Evolutionary conservation across 495 filamentous ascomycete genomes (phyloP).

Genomic region (Hypoxylon lenormandii): DNA sequence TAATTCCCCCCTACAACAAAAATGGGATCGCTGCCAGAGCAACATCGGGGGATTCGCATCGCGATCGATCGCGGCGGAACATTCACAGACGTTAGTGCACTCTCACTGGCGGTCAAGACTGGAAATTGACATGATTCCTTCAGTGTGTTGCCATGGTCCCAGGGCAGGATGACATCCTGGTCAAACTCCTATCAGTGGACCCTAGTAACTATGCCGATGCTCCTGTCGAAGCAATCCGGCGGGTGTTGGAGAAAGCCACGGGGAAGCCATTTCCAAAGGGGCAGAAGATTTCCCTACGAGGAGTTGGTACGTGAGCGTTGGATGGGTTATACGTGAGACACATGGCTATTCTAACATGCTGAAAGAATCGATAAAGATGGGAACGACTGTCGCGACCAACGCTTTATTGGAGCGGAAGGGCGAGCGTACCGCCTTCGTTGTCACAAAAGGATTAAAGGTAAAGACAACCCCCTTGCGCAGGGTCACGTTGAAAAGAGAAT

Average conservation of each 20-base stretch:
- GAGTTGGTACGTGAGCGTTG: constrained; percentile 64
- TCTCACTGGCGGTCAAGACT: not conserved
- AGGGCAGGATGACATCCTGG: constrained; percentile 52
- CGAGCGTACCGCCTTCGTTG: constrained; percentile 88
- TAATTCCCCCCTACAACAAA: not conserved
- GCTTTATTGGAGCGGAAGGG: constrained; percentile 92
- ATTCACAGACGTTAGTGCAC: not conserved
- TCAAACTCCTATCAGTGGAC: constrained; percentile 92
- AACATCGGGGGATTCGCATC: not conserved
- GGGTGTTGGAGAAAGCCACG: constrained; percentile 68
- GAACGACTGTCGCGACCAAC: constrained; percentile 89
- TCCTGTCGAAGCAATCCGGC: constrained; percentile 89
- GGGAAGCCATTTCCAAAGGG: constrained; percentile 74
- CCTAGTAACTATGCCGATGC: constrained; percentile 89
- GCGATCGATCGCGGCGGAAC: not conserved
- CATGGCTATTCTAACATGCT: constrained; percentile 63
- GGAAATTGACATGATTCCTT: not conserved
- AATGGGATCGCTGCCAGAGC: not conserved
- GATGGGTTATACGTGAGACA: not conserved
- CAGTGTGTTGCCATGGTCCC: not conserved
- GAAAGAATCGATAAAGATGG: constrained; percentile 87
- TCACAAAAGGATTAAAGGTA: constrained; percentile 83
- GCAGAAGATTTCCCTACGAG: constrained; percentile 79
- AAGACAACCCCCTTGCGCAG: too few relatives aligned
- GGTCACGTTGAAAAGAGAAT: too few relatives aligned